A percentile compares a stretch with the other conserved stretches of the same genome.
Conservation (phyloP, 305 asterid species). For the Fraxinus baroniana region DNA sequence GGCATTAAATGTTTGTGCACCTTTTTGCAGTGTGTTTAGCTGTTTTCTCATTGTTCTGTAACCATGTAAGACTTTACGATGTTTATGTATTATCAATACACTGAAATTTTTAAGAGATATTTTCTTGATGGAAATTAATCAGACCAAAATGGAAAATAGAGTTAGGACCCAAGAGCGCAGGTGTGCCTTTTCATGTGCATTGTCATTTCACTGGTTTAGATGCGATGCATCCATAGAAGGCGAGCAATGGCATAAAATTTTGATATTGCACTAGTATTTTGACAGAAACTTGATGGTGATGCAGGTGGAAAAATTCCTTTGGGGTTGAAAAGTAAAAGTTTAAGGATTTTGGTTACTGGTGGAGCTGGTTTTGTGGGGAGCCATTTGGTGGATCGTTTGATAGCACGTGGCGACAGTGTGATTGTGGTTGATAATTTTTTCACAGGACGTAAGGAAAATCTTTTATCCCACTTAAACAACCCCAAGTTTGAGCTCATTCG, state of each 20-base stretch:
- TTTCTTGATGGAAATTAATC: too few relatives aligned
- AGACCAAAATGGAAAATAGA: too few relatives aligned
- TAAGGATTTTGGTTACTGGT: conserved; percentile 74
- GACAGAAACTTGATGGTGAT: conserved; percentile 1
- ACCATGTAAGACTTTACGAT: neutral
- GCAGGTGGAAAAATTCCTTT: conserved; percentile 69
- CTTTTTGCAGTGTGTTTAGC: neutral
- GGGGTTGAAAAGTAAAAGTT: conserved; percentile 57
- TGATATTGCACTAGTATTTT: neutral
- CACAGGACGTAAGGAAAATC: conserved; percentile 68
- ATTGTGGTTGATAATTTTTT: conserved; percentile 76
- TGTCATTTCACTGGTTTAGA: neutral
- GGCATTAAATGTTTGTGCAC: neutral
- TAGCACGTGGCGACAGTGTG: conserved; percentile 74
- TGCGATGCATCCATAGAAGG: neutral
- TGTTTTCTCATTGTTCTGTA: neutral
- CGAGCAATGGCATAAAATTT: neutral
- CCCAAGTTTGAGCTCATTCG: conserved; percentile 74
- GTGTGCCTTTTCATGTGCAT: neutral
- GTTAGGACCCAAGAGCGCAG: neutral
- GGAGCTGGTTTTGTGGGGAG: conserved; percentile 96
- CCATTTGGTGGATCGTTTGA: conserved; percentile 79
- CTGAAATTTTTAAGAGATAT: too few relatives aligned
- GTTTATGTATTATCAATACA: too few relatives aligned
- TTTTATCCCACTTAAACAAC: conserved; percentile 59